Evolutionary conservation across 371 early-diverging fungal species (phyloP).

Genomic region (Blakeslea trispora): DNA sequence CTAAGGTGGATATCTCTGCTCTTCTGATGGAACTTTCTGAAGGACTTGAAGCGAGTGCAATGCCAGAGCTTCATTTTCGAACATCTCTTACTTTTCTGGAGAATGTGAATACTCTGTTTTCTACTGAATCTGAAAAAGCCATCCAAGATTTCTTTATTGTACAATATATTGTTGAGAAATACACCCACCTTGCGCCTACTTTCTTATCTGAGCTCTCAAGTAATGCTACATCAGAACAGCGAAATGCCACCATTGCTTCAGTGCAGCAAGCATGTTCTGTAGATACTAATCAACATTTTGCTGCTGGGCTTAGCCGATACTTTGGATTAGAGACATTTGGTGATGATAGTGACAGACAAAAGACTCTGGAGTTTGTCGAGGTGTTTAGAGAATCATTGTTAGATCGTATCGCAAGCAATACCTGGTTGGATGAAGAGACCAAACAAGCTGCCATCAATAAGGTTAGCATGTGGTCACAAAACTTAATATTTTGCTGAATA

Average conservation of each 20-base stretch:
- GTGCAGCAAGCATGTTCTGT: too few species aligned
- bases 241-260: too few species aligned
- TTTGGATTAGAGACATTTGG: slow-evolving; percentile 28
- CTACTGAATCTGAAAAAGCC: not conserved
- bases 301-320: too few species aligned
- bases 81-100: not conserved
- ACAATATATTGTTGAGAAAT: not conserved
- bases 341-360: slow-evolving; percentile 29
- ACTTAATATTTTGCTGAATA: too few species aligned
- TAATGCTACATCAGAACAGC: too few species aligned
- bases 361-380: slow-evolving; percentile 32
- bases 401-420: slow-evolving; percentile 35
- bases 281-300: too few species aligned
- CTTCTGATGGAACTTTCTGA: too few species aligned
- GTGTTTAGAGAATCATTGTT: slow-evolving; percentile 35
- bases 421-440: slow-evolving; percentile 59
- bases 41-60: too few species aligned
- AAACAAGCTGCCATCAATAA: slow-evolving; percentile 48
- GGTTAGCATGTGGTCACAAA: slow-evolving; percentile 8
- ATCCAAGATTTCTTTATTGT: not conserved
- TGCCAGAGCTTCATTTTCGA: too few species aligned
- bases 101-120: not conserved
- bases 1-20: too few species aligned
- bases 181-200: too few species aligned
- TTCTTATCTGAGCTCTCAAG: too few species aligned